Evolutionary conservation across 106 monocot species (phyloP), one percentile per base, ranked within the genome.

Genomic region (Acorus calamus): DNA sequence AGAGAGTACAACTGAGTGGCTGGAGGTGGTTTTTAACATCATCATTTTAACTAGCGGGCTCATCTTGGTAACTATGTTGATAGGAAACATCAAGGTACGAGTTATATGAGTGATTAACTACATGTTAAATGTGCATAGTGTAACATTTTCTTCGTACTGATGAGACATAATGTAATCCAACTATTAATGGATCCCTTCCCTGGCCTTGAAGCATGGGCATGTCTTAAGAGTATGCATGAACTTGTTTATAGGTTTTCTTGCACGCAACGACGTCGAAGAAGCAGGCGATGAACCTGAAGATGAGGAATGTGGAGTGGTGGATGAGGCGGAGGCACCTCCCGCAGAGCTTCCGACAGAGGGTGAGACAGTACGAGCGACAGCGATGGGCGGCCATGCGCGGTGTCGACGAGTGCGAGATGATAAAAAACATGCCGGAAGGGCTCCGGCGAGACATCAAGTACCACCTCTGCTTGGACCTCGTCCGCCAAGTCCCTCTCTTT

Each of bases 41-140:
- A 64, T 88, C 65, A 74, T 76, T 53, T 78, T 92, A 10, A 88
- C 88, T 2, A 69, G 85, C n/a, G 92, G 88, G 3, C 78, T 92
- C 11, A 59, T 88, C 14, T 68, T 92, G 6, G 84, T 92, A 6
- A 92, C 92, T 8, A 92, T 92, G 92, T 61, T 92, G 7, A 92
- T 92, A 10, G 92, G 92, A 47, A 92, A 92, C 73, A 92, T 92
- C 72, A 92, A 92, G 83, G 89, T 84, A n/a, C 49, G 6, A 12
- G 7, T 14, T 13, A 42, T 13, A 11, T 9, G 6, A 50, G 53
- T 10, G 6, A 28, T 28, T 28, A 28, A 28, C 28, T 28, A 28
- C 1, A 1, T 28, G 28, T 1, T 28, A 28, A 28, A 28, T 28
- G 28, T 28, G 28, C 0, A 28, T 28, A 28, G 28, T 28, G 28